A percentile compares a stretch with the other conserved stretches of the same genome.
phyloP scores from a whole-genome alignment of 176 grass and related monocot genomes.

The Aegilops longissima region DNA sequence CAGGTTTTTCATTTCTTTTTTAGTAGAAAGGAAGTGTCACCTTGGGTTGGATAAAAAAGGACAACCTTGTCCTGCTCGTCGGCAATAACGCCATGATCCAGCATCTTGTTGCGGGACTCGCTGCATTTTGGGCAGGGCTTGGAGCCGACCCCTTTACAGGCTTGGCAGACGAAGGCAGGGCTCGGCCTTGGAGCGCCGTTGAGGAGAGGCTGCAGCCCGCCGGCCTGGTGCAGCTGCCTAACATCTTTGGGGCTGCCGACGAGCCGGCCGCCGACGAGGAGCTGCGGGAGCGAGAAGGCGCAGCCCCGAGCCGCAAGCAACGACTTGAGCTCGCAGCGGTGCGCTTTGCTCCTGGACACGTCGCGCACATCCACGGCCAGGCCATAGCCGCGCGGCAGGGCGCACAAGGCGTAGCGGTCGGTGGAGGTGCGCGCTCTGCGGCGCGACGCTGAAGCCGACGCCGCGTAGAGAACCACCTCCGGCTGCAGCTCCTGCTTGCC shows the following conservation, averaged over 20 bases:
- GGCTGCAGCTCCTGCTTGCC: no score
- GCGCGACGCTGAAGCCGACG: no score
- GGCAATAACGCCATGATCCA: slow-evolving; percentile 29
- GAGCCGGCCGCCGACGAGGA: slow-evolving; percentile 40
- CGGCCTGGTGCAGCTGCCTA: neutral
- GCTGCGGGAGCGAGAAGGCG: slow-evolving; percentile 39
- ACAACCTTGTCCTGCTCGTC: neutral
- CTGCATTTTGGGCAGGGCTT: slow-evolving; percentile 23
- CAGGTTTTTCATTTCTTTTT: no score
- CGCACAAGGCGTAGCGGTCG: no score
- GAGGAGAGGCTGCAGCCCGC: slow-evolving; percentile 34
- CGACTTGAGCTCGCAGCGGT: slow-evolving; percentile 43
- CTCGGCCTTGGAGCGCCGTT: slow-evolving; percentile 30
- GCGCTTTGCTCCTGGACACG: neutral
- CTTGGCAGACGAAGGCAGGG: slow-evolving; percentile 31
- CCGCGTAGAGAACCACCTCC: no score
- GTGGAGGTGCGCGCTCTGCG: no score
- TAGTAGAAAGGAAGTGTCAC: no score
- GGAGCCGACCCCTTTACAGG: slow-evolving; percentile 45
- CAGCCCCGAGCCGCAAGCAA: slow-evolving; percentile 26
- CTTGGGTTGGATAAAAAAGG: no score
- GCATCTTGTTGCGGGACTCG: slow-evolving; percentile 4
- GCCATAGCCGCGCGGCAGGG: no score
- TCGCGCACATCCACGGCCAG: no score
- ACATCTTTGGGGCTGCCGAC: neutral